Conservation (phyloP, 768 basidiomycete species). For the Rhizopogon vinicolor region DNA sequence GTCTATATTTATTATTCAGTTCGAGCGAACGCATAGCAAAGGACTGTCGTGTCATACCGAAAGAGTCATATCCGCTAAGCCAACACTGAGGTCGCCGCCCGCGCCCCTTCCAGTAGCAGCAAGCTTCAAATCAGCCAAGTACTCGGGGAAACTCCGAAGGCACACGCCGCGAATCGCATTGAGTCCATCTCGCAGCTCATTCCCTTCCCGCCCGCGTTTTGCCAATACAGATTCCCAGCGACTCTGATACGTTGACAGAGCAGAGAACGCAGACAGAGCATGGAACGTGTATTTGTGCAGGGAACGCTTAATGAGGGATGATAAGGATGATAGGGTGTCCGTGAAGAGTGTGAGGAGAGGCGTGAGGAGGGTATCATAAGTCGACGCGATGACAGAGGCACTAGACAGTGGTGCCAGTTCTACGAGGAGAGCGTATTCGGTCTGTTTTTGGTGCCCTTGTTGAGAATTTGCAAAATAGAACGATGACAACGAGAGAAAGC, state of each 20-base stretch:
- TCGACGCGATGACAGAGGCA: constrained; percentile 45
- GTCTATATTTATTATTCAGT: constrained; percentile 39
- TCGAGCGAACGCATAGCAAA: neutral
- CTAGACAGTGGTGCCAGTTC: constrained; percentile 60
- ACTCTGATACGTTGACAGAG: constrained; percentile 49
- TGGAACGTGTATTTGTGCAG: constrained; percentile 78
- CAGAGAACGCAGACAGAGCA: constrained; percentile 67
- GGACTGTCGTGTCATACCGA: constrained; percentile 31
- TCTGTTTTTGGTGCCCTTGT: constrained; percentile 30
- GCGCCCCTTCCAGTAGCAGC: constrained; percentile 44
- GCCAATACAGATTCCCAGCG: constrained; percentile 66
- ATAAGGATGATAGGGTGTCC: constrained; percentile 48
- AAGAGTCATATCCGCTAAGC: constrained; percentile 56
- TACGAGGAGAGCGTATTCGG: constrained; percentile 60
- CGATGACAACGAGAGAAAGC: constrained; percentile 10
- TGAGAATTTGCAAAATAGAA: neutral
- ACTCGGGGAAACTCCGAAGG: constrained; percentile 80
- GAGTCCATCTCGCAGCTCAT: constrained; percentile 70
- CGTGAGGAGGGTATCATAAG: constrained; percentile 56
- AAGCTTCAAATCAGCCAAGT: constrained; percentile 72
- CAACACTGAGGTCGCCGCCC: constrained; percentile 57
- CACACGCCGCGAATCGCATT: constrained; percentile 63
- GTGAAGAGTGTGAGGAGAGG: constrained; percentile 66
- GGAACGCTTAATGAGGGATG: constrained; percentile 65
- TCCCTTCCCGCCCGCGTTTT: constrained; percentile 48